Evolutionary conservation across 2,329 filamentous ascomycete species (phyloP), one percentile per base, ranked within the genome.

Genomic region (Fusarium pseudoanthophilum): DNA sequence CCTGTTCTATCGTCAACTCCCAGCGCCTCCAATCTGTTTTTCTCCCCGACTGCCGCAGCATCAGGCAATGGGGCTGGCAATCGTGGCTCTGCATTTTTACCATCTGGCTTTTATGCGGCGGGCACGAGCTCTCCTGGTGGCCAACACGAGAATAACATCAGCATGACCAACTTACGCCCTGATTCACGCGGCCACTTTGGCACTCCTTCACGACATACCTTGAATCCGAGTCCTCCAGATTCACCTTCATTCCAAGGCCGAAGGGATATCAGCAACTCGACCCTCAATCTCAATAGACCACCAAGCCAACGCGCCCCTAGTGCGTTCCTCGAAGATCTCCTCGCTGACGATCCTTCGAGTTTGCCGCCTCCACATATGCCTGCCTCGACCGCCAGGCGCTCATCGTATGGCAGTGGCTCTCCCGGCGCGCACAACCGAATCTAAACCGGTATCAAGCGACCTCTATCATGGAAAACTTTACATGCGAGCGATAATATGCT

Each of bases 81-180:
- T 75, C 92, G 95, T 60, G 90, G 89, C 67, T 97, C 94, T 3
- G 86, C 87, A n/a, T 97, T 95, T 80, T 87, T 98, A 26, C 95
- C 95, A 21, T 92, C 95, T 7, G 95, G 95, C 3, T 98, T 97
- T 84, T 98, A 98, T 79, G 92, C 94, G 37, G 89, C 93, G 10
- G 89, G 92, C 28, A 87, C 86, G 13, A 87, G 87, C 16, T 85
- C 87, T 48, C 82, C 80, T 80, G 62, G 85, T 18, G 83, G 83
- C 59, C 84, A 84, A 73, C 84, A 87, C 63, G 83, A 82, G 49
- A 86, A 87, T 69, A 87, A 88, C 20, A 90, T 92, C 73, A 90
- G 87, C 72, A 79, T 92, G 79, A 87, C 89, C 30, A 92, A 89
- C 74, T 82, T 92, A 63, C 87, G 88, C 16, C 87, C 90, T 2